These are phyloP conservation scores for Onygena corvina DNA, from an alignment of 2,329 filamentous ascomycete species.

Conservation along the genomic window DNA sequence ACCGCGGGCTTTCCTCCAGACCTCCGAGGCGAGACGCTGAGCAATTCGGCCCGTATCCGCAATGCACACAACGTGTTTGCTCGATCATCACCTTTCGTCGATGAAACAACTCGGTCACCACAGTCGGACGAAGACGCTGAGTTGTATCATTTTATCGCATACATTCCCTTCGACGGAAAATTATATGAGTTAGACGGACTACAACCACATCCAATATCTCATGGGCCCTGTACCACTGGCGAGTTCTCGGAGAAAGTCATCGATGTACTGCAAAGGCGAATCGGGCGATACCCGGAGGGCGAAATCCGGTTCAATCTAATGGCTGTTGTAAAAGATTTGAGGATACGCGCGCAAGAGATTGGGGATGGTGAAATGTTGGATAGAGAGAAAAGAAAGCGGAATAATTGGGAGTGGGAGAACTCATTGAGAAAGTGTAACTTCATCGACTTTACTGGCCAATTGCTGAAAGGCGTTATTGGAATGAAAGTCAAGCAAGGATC, in stretches of 20 bases:
- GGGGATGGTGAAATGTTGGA: conserved; percentile 69
- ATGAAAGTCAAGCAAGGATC: conserved; percentile 50
- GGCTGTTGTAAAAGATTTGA: conserved; percentile 76
- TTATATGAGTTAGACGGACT: conserved; percentile 94
- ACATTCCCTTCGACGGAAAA: conserved; percentile 64
- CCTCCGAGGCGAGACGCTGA: conserved; percentile 57
- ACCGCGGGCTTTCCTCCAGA: conserved; percentile 71
- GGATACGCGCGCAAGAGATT: conserved; percentile 63
- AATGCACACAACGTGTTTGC: conserved; percentile 86
- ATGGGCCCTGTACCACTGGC: conserved; percentile 56
- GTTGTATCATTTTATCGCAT: conserved; percentile 95
- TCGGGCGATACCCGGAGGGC: conserved; percentile 68
- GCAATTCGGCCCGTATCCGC: conserved; percentile 58
- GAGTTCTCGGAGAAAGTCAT: conserved; percentile 68
- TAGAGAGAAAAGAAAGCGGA: conserved; percentile 70
- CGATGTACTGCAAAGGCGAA: conserved; percentile 70
- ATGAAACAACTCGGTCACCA: conserved; percentile 66
- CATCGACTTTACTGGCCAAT: conserved; percentile 83
- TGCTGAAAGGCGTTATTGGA: conserved; percentile 73
- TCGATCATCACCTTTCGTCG: conserved; percentile 75
- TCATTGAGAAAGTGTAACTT: conserved; percentile 86
- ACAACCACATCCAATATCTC: conserved; percentile 81
- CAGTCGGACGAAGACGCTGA: conserved; percentile 63
- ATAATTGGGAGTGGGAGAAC: conserved; percentile 90
- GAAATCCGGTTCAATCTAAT: conserved; percentile 96